These are phyloP conservation scores for Trichophyton rubrum DNA, from an alignment of 2,329 filamentous ascomycete genomes.

Conservation along the genomic window DNA sequence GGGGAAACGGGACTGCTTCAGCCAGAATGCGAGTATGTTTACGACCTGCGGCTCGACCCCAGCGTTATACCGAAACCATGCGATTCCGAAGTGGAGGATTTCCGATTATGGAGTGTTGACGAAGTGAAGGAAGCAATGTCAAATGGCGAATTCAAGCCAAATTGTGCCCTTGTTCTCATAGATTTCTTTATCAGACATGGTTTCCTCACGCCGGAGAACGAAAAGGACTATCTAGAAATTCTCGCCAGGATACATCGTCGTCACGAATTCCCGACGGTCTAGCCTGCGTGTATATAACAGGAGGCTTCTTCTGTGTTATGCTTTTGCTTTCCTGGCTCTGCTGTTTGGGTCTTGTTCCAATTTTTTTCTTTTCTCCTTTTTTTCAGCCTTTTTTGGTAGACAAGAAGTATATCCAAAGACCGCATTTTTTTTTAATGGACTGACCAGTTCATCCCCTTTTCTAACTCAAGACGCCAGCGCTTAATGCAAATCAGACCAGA, in stretches of 20 bases:
- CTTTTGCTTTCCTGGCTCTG: background rate
- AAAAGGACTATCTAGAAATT: constrained; percentile 67
- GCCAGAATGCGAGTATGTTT: constrained; percentile 84
- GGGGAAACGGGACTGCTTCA: constrained; percentile 74
- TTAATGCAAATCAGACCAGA: constrained; percentile 19
- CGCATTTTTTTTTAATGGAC: background rate
- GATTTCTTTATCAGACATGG: constrained; percentile 86
- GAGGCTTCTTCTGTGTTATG: background rate
- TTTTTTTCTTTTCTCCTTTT: constrained; percentile 4
- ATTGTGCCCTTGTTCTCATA: constrained; percentile 70
- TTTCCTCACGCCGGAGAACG: constrained; percentile 64
- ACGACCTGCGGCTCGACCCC: constrained; percentile 65
- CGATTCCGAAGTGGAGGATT: constrained; percentile 81
- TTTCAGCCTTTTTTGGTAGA: constrained; percentile 4
- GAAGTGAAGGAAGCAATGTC: constrained; percentile 59
- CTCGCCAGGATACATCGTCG: constrained; percentile 60
- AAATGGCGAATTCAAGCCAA: constrained; percentile 75
- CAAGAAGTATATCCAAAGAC: background rate
- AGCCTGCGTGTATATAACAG: background rate
- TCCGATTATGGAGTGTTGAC: constrained; percentile 64
- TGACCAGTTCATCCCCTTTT: constrained; percentile 6
- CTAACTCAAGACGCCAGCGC: constrained; percentile 27
- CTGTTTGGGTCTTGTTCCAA: background rate
- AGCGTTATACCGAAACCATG: constrained; percentile 60
- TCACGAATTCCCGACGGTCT: constrained; percentile 60